Evolutionary conservation across 1,284 basidiomycete species (phyloP).

Genomic region (Sphagnurus paluster): DNA sequence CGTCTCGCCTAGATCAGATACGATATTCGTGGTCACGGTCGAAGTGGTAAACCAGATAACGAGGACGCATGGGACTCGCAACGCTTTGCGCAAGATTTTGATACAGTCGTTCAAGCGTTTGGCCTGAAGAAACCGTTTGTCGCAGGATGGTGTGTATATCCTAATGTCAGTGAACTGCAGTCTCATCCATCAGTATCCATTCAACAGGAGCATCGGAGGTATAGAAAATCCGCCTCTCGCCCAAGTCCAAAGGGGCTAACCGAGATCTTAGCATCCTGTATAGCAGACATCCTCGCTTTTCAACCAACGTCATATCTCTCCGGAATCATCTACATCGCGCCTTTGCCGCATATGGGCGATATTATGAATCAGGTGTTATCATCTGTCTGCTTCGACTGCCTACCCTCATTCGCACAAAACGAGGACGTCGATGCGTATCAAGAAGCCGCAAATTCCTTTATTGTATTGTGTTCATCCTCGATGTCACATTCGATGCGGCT

Average conservation of each 20-base stretch:
- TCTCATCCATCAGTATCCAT: background rate
- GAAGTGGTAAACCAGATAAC: conserved; percentile 22
- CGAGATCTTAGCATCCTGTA: conserved; percentile 27
- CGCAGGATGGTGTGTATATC: conserved; percentile 33
- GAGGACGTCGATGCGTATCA: conserved; percentile 28
- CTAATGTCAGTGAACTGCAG: background rate
- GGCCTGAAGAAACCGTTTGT: conserved; percentile 33
- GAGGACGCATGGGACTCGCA: conserved; percentile 32
- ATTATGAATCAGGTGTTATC: conserved; percentile 25
- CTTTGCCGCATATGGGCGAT: conserved; percentile 31
- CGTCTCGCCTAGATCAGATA: conserved; percentile 19
- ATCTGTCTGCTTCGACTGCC: conserved; percentile 18
- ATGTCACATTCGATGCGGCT: conserved; percentile 31
- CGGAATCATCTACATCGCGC: conserved; percentile 36
- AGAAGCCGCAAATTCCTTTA: conserved; percentile 29
- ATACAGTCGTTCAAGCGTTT: conserved; percentile 28
- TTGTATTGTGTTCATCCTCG: conserved; percentile 28
- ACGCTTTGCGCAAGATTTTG: conserved; percentile 38
- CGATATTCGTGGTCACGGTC: conserved; percentile 25
- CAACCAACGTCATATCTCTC: conserved; percentile 34
- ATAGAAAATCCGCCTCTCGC: conserved; percentile 4
- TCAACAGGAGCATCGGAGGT: conserved; percentile 39
- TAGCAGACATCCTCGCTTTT: conserved; percentile 37
- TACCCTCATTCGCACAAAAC: conserved; percentile 25
- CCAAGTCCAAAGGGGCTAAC: background rate